Percentiles rank a stretch among this genome's conserved stretches.
phyloP scores from a whole-genome alignment of 1,284 basidiomycete genomes.

The Mycena citricolor region DNA sequence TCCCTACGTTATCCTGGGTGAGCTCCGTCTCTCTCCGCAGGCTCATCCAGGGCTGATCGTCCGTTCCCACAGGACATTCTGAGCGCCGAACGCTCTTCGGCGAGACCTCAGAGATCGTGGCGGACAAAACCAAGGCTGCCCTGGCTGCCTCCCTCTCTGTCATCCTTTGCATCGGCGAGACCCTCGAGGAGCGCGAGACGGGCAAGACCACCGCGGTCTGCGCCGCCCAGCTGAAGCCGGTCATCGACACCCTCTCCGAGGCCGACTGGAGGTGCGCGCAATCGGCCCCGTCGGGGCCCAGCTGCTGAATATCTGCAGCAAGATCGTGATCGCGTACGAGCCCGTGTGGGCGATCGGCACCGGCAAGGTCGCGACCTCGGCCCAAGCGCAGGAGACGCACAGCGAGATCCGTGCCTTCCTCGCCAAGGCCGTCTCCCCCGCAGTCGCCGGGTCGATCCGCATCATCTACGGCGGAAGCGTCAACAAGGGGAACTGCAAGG shows the following conservation, averaged over 20 bases:
- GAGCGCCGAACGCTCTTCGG: conserved; percentile 93
- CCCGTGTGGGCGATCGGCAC: conserved; percentile 99
- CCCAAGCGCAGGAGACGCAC: conserved; percentile 94
- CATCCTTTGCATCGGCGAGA: conserved; percentile 97
- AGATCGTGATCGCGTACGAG: conserved; percentile 94
- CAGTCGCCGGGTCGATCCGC: conserved; percentile 75
- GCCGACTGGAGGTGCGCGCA: conserved; percentile 76
- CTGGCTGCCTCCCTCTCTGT: conserved; percentile 73
- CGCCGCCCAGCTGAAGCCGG: conserved; percentile 80
- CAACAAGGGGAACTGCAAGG: conserved; percentile 82
- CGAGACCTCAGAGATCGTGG: conserved; percentile 84
- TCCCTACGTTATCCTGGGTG: conserved; percentile 92
- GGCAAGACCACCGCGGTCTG: conserved; percentile 81
- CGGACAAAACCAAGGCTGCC: conserved; percentile 84
- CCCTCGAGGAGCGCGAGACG: conserved; percentile 84
- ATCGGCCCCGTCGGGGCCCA: conserved; percentile 53
- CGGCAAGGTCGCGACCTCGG: conserved; percentile 89
- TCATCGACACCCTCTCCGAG: conserved; percentile 62
- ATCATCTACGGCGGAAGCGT: conserved; percentile 98
- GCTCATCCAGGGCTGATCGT: no score
- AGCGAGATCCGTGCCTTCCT: conserved; percentile 83
- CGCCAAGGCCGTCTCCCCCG: conserved; percentile 59
- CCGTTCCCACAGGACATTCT: conserved; percentile 69
- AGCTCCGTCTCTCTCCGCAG: no score
- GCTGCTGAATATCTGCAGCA: conserved; percentile 27